Evolutionary conservation across 163 green algal genomes (phyloP).

Genomic region (Dunaliella salina): DNA sequence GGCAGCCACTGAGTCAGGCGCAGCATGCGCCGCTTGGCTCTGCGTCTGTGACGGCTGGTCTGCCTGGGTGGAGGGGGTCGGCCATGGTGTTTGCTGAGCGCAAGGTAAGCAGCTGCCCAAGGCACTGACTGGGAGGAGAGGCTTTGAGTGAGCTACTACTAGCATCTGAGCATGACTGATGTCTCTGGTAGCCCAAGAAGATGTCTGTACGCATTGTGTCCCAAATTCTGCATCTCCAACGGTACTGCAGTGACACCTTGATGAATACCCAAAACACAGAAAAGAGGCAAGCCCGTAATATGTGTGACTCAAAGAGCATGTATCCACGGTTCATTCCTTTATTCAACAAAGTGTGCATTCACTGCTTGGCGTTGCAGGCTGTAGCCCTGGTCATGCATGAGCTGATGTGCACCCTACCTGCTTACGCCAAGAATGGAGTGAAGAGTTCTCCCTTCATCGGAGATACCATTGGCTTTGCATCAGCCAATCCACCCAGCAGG

Average conservation of each 20-base stretch:
- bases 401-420: not conserved
- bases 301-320: no score
- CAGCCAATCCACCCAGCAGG: not conserved
- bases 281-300: no score
- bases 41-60: not conserved
- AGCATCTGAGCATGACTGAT: no score
- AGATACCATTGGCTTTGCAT: not conserved
- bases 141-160: no score
- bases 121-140: not conserved
- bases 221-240: no score
- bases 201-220: no score
- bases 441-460: conserved; percentile 11
- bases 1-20: not conserved
- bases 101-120: not conserved
- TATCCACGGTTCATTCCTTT: no score
- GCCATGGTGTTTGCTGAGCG: conserved; percentile 11
- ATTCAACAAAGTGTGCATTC: no score
- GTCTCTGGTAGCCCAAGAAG: no score
- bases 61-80: not conserved
- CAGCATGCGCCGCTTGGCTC: not conserved
- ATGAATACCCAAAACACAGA: no score
- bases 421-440: not conserved
- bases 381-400: conserved; percentile 6
- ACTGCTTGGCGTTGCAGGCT: not conserved
- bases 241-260: no score